Conservation (phyloP, 768 basidiomycete genomes). For the Leccinum barrowsii region DNA sequence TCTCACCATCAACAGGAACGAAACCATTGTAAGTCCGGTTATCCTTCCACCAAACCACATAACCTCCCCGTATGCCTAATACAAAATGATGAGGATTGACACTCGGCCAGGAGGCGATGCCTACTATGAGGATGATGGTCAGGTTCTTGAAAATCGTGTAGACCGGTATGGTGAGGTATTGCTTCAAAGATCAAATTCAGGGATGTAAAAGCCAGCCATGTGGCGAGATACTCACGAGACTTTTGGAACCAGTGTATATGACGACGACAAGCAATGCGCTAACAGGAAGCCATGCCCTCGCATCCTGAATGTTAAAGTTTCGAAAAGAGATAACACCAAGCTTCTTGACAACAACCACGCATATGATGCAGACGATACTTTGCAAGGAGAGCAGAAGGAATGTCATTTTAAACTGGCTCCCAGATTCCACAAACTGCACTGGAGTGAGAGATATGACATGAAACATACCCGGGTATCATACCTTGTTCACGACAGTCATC, state of each 20-base stretch:
- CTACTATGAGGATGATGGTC: conserved; percentile 96
- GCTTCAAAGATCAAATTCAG: conserved; percentile 44
- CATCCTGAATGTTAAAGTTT: conserved; percentile 76
- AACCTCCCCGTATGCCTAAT: conserved; percentile 93
- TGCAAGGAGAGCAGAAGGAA: conserved; percentile 92
- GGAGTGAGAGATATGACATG: not conserved
- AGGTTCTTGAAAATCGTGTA: conserved; percentile 99
- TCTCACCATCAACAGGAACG: conserved; percentile 89
- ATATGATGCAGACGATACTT: conserved; percentile 78
- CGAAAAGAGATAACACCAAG: conserved; percentile 81
- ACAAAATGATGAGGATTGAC: not conserved
- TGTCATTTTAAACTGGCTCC: conserved; percentile 92
- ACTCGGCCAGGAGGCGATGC: conserved; percentile 25
- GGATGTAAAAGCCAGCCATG: not conserved
- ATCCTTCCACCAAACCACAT: conserved; percentile 93
- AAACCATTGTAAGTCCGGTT: conserved; percentile 80
- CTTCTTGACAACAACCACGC: conserved; percentile 72
- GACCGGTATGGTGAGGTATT: conserved; percentile 94
- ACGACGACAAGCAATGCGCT: conserved; percentile 88
- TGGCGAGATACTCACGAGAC: conserved; percentile 62
- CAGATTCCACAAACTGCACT: conserved; percentile 88
- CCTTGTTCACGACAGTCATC: conserved; percentile 98
- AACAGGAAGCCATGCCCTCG: conserved; percentile 92
- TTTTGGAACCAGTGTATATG: conserved; percentile 98
- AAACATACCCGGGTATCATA: conserved; percentile 28